Evolutionary conservation across 148 eudicot genomes (phyloP).

Genomic region (Rhododendron molle): DNA sequence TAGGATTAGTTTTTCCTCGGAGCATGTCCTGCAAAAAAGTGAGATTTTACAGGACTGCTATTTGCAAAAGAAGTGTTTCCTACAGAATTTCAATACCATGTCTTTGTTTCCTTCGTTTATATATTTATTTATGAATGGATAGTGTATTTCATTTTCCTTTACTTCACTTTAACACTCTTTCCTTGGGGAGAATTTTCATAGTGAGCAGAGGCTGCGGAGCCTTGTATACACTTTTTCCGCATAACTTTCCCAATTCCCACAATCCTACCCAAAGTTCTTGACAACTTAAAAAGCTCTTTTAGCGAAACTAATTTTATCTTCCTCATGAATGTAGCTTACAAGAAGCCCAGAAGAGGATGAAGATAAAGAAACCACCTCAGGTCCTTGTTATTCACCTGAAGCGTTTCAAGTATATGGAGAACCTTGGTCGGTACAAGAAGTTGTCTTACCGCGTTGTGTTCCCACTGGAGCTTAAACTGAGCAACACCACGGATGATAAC

Average conservation of each 20-base stretch:
- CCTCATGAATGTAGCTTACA: constrained; percentile 50
- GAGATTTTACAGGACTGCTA: neutral
- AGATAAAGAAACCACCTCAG: constrained; percentile 86
- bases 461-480: constrained; percentile 82
- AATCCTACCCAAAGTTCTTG: neutral
- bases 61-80: neutral
- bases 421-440: constrained; percentile 77
- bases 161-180: neutral
- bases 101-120: neutral
- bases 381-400: constrained; percentile 82
- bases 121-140: neutral
- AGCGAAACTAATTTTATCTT: constrained; percentile 20
- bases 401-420: constrained; percentile 85
- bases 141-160: neutral
- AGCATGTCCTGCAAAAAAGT: neutral
- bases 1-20: neutral
- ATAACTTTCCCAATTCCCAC: neutral
- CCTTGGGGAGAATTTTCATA: neutral
- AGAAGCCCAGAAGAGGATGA: constrained; percentile 95
- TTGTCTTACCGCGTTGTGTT: constrained; percentile 81
- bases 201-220: neutral
- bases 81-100: neutral
- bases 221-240: neutral
- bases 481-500: constrained; percentile 72
- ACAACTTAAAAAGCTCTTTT: neutral